Base-by-base conservation (phyloP, 768 basidiomycete genomes). In the Auricularia sp. region DNA sequence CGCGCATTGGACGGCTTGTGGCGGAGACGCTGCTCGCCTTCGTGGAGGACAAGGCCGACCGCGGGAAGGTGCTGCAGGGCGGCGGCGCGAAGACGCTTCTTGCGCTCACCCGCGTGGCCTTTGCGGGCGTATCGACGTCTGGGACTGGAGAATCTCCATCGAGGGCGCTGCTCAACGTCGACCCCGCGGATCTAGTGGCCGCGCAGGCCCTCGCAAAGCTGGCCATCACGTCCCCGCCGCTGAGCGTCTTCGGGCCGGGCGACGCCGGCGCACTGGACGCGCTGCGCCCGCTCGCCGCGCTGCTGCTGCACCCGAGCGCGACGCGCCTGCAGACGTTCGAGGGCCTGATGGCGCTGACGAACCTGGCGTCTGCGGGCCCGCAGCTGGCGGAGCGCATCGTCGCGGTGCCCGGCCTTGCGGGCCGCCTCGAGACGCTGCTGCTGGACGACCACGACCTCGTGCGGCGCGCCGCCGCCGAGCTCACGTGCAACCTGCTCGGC, bases 331-430 rank as follows among this genome's bases (percentile, higher is more conserved):
- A 97, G 71, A 83, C 83, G 47, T 99, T 99, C 70, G 97, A 99
- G 74, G 86, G 87, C 3, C 79, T 95, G 69, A 98, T 98, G 96
- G 95, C 93, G 1, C 80, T 99, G 62, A 99, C 97, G 7, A 99
- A 99, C 72, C 77, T 98, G 53, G 87, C 96, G 0, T 94, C 93
- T 18, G 81, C 91, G 62, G 83, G 83, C 61, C 77, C 85, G 0
- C 82, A 84, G 36, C 73, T 87, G 8, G 86, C 91, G 2, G 78
- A 82, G 21, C 83, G 87, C 58, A 83, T 97, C 60, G 87, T 86
- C 1, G 33, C 21, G 35, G 29, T 47, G 18, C 66, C 43, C 51
- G 84, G 84, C 2, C 73, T 91, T 36, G 69, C 90, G 63, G 79
- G 80, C 74, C 85, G 83, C 66, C 79, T 87, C 5, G 92, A 94